Evolutionary conservation across 2,329 filamentous ascomycete genomes (phyloP), one percentile per base, ranked within the genome.

Genomic region (Fusarium sp.): DNA sequence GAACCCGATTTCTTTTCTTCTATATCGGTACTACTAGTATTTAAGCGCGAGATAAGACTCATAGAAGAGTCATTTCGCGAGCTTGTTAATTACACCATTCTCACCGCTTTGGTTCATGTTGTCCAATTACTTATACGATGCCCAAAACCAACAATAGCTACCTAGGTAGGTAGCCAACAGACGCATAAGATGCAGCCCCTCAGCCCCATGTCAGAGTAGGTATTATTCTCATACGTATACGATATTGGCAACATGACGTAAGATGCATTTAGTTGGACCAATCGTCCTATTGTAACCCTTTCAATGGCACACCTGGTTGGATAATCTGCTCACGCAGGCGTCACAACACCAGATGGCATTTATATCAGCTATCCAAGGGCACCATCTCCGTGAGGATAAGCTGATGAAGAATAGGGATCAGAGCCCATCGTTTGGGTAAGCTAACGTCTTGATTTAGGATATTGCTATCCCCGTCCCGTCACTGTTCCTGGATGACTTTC

Each of bases 211-310:
- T 51, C 56, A 56, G n/a, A 62, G 45, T 30, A 30, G 28, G 28
- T 68, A 24, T 36, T 41, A 39, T 39, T 56, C 51, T 62, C 41
- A 50, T 39, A 48, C 45, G 39, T 51, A 45, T 59, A 57, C 39
- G 48, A 32, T 34, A 28, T 39, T n/a, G 8, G 7, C 38, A 36
- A 22, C 41, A 66, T 74, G 72, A 75, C 63, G 72, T 74, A 74
- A 62, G 68, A 60, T 28, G 38, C 42, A 52, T n/a, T 41, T 28
- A 14, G 47, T 42, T 32, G 24, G 26, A 52, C 59, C 50, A 72
- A 60, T 45, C 26, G 24, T 17, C 51, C 36, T 32, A 60, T 54
- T n/a, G 15, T n/a, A 7, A 26, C 13, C 26, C 14, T 24, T 54
- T 47, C 41, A 59, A 60, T 52, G 39, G 24, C 34, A 60, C 45